Evolutionary conservation across 2,329 filamentous ascomycete species (phyloP).

Genomic region (Pseudopithomyces maydicus): DNA sequence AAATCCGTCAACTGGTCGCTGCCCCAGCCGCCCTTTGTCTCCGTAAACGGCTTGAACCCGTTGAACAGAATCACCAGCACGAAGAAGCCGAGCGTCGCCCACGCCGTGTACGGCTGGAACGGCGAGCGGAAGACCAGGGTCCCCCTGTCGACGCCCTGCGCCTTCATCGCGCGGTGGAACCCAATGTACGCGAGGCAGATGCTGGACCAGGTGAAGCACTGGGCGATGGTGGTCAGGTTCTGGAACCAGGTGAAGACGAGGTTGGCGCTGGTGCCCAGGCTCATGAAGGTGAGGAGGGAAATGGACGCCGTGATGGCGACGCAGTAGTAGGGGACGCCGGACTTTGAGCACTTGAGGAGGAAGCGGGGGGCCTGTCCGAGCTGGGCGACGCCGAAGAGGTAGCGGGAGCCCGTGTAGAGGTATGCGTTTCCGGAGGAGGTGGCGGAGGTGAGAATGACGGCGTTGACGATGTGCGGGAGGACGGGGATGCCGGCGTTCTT

Average conservation of each 20-base stretch:
- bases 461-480: slow-evolving; percentile 76
- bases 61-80: slow-evolving; percentile 39
- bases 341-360: slow-evolving; percentile 55
- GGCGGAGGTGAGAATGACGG: slow-evolving; percentile 73
- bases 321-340: slow-evolving; percentile 49
- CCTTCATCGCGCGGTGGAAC: slow-evolving; percentile 54
- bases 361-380: slow-evolving; percentile 59
- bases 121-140: slow-evolving; percentile 55
- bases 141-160: slow-evolving; percentile 62
- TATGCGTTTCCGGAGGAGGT: slow-evolving; percentile 73
- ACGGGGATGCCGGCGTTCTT: slow-evolving; percentile 68
- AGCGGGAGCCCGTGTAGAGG: slow-evolving; percentile 60
- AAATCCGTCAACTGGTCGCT: slow-evolving; percentile 49
- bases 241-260: slow-evolving; percentile 70
- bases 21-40: slow-evolving; percentile 45
- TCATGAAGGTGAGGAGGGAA: slow-evolving; percentile 56
- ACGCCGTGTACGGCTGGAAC: slow-evolving; percentile 62
- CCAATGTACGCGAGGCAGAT: slow-evolving; percentile 63
- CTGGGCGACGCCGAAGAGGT: slow-evolving; percentile 56
- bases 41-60: slow-evolving; percentile 63
- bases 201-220: slow-evolving; percentile 60
- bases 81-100: slow-evolving; percentile 62
- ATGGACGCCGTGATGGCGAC: slow-evolving; percentile 47
- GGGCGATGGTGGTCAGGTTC: slow-evolving; percentile 67
- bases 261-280: slow-evolving; percentile 51